Evolutionary conservation across 1,284 basidiomycete genomes (phyloP), one percentile per base, ranked within the genome.

Genomic region (Papiliotrema flavescens): DNA sequence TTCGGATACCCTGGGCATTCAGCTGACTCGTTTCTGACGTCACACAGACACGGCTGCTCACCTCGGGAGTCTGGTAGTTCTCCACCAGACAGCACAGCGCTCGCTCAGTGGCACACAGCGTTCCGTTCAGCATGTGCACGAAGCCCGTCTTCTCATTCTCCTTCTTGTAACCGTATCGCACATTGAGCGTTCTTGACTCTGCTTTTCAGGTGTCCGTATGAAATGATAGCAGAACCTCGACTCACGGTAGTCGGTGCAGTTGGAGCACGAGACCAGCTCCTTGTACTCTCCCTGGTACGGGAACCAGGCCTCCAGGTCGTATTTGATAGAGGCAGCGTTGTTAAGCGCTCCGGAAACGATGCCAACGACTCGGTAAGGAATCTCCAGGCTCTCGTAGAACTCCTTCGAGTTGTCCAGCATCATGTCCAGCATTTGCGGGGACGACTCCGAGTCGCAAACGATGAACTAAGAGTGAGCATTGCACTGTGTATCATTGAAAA

Each of bases 241-340:
- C 89, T 80, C 68, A 93, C 90, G 90, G 76, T 94, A 94, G 74
- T 95, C 91, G 20, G 90, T 95, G 78, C 91, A 95, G 75, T 93
- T 94, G 69, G 88, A 90, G 72, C 88, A 90, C 63, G 88, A 90
- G 36, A 93, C 89, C 34, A 93, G 79, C 67, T 99, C 95, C 81
- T 98, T 98, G 81, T 95, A 93, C 61, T 83, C 88, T 55, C 86
- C 88, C 78, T 98, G 95, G 84, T 91, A 97, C 2, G 95, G 95
- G 84, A 99, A 98, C 91, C 92, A 99, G 47, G 95, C 96, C 78
- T 99, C 95, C 54, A 99, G 76, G 78, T 99, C 96, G 74, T 88
- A 93, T 80, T 98, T 99, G 81, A 95, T 91, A 53, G 93, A 84
- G 8, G 96, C 95, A 0, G 96, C 95, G 66, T 98, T 85, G 79